These are phyloP conservation scores for Leccinum arenicola DNA, from an alignment of 768 basidiomycete species.

Conservation along the genomic window DNA sequence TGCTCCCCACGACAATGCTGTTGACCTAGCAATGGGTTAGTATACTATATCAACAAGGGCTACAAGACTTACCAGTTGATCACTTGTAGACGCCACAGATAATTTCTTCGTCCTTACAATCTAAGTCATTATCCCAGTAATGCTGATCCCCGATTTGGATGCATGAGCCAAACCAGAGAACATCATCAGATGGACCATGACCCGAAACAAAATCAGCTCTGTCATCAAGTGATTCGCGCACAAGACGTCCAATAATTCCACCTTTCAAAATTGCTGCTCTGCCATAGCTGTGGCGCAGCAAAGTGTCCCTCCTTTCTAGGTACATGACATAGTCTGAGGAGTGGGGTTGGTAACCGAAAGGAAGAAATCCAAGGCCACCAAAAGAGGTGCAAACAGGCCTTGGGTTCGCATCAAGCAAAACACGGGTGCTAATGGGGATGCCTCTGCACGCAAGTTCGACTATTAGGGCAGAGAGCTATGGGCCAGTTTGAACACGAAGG, in stretches of 20 bases:
- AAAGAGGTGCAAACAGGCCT: not conserved
- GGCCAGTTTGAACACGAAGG: not conserved
- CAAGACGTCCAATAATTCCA: not conserved
- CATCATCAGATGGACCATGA: not conserved
- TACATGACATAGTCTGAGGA: not conserved
- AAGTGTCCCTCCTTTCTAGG: not conserved
- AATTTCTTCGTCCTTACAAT: not conserved
- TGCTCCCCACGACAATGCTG: not conserved
- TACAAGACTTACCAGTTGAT: not conserved
- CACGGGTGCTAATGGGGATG: not conserved
- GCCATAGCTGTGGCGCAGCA: not conserved
- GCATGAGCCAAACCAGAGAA: not conserved
- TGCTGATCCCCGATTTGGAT: not conserved
- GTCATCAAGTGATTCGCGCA: not conserved
- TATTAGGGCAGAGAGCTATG: not conserved
- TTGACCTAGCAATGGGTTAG: not conserved
- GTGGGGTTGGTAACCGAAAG: not conserved
- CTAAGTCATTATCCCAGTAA: constrained; percentile 1
- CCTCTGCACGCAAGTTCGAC: not conserved
- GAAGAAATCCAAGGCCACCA: not conserved
- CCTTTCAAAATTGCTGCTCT: not conserved
- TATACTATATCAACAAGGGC: not conserved
- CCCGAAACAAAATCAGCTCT: not conserved
- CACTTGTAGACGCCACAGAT: constrained; percentile 1
- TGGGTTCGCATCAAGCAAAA: not conserved